Conservation (phyloP, 306 rosid species). For the Sechiopsis laciniata region DNA sequence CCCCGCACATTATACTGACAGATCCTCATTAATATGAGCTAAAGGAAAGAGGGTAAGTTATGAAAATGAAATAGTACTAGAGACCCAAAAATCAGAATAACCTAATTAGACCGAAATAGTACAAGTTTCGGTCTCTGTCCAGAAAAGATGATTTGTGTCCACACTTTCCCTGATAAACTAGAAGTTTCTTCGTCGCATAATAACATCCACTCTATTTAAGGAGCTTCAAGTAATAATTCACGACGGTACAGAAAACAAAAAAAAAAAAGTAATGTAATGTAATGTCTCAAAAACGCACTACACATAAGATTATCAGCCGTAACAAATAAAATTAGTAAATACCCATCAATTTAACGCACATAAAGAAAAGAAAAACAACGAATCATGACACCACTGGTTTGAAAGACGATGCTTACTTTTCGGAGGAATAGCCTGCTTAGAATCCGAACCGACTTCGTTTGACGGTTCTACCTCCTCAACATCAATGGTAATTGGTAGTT, state of each 20-base stretch:
- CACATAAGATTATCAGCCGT: neutral
- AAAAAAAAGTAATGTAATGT: neutral
- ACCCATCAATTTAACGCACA: neutral
- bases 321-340: neutral
- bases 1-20: no score
- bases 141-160: neutral
- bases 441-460: conserved; percentile 26
- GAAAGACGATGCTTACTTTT: conserved; percentile 33
- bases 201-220: neutral
- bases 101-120: neutral
- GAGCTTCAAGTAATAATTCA: neutral
- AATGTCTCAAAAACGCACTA: neutral
- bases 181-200: neutral
- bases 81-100: neutral
- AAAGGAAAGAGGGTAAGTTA: no score
- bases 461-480: conserved; percentile 19
- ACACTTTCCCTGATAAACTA: neutral
- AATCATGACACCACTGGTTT: neutral
- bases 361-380: neutral
- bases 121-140: neutral
- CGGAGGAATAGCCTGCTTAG: conserved; percentile 32
- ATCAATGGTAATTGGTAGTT: conserved; percentile 28
- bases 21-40: no score
- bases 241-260: neutral
- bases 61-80: neutral